Conservation (phyloP, 148 eudicot genomes). For the Rhododendron vialii region DNA sequence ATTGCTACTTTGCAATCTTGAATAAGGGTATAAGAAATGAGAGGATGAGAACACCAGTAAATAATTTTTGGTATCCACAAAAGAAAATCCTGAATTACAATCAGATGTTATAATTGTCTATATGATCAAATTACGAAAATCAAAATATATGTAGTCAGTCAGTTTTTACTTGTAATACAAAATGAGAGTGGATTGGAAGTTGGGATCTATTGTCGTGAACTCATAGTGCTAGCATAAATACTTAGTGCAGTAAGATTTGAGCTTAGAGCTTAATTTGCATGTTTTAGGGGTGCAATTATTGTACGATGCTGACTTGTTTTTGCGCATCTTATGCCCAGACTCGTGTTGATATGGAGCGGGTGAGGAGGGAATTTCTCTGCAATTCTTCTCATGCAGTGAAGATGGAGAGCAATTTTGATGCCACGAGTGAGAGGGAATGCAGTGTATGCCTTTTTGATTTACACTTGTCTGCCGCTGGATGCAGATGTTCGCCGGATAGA, state of each 20-base stretch:
- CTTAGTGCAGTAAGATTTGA: conserved; percentile 4
- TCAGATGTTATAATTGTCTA: neutral
- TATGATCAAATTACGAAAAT: neutral
- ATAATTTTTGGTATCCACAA: neutral
- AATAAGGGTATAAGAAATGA: neutral
- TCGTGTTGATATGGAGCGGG: conserved; percentile 77
- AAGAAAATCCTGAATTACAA: neutral
- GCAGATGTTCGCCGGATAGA: conserved; percentile 81
- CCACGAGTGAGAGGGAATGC: conserved; percentile 88
- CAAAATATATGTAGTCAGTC: neutral
- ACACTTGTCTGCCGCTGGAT: conserved; percentile 91
- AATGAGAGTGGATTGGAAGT: neutral
- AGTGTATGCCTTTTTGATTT: conserved; percentile 80
- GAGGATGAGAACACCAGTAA: neutral
- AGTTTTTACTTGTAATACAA: neutral
- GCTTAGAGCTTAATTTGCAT: neutral
- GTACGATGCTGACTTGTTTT: neutral
- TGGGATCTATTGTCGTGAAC: neutral
- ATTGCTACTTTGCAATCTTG: neutral
- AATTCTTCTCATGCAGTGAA: conserved; percentile 56
- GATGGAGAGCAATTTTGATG: conserved; percentile 89
- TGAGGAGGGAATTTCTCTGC: conserved; percentile 80
- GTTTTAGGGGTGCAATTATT: neutral
- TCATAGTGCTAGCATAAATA: neutral
- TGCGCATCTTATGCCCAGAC: conserved; percentile 35